Evolutionary conservation across 306 rosid genomes (phyloP), one percentile per base, ranked within the genome.

Genomic region (Lotus japonicus): DNA sequence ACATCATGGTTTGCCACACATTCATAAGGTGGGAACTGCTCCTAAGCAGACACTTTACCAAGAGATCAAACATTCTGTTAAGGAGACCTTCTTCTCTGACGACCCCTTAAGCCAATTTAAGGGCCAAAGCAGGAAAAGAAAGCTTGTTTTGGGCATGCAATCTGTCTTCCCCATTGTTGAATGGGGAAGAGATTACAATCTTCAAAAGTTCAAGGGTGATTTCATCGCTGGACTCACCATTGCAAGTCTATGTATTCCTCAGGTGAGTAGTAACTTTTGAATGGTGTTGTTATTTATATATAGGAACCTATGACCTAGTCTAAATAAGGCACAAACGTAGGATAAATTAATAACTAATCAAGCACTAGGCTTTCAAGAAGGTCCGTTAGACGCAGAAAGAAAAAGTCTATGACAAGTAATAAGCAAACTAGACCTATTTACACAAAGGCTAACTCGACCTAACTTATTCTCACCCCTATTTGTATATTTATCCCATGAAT

Each of bases 241-340:
- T 83, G 97, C 95, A 17, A 88, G 95, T 66, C 89, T 91, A 1
- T 86, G 92, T 19, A 85, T 91, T 66, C 97, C 97, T 68, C 97
- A 89, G 89, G 95, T 88, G 0, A 35, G 3, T 11, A 14, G 12
- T 11, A 9, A n/a, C n/a, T n/a, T n/a, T n/a, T n/a, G n/a, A n/a
- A n/a, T n/a, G n/a, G n/a, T n/a, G n/a, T n/a, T n/a, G n/a, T n/a
- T n/a, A n/a, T n/a, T n/a, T n/a, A n/a, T n/a, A n/a, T n/a, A n/a
- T n/a, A n/a, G n/a, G n/a, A n/a, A n/a, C n/a, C n/a, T n/a, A n/a
- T n/a, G n/a, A n/a, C n/a, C n/a, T n/a, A n/a, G n/a, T n/a, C n/a
- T n/a, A n/a, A n/a, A n/a, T n/a, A n/a, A n/a, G n/a, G n/a, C n/a
- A n/a, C n/a, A n/a, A n/a, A n/a, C n/a, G n/a, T n/a, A n/a, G n/a